Evolutionary conservation across 2,329 filamentous ascomycete genomes (phyloP).

Genomic region (Ophiocordyceps camponoti-floridani): DNA sequence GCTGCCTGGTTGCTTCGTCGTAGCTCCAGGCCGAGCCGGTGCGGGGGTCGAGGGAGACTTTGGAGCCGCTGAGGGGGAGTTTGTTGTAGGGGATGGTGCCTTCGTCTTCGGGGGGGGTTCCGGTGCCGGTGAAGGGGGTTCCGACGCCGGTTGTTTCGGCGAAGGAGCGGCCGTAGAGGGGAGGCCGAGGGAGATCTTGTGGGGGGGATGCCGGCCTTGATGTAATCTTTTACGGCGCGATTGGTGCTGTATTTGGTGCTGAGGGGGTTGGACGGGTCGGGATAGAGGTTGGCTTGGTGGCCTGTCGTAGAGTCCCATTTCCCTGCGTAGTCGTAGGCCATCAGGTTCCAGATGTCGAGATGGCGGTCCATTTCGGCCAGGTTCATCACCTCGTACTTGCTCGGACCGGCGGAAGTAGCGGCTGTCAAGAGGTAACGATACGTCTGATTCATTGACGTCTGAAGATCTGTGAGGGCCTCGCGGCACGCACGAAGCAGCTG

Average conservation of each 20-base stretch:
- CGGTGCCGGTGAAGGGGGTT: constrained; percentile 36
- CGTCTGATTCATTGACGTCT: constrained; percentile 17
- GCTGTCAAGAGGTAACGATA: constrained; percentile 34
- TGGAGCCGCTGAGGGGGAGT: constrained; percentile 44
- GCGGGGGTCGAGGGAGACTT: constrained; percentile 34
- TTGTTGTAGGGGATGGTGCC: constrained; percentile 60
- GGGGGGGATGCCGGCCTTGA: constrained; percentile 35
- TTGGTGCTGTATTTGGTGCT: constrained; percentile 54
- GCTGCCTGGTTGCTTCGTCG: constrained; percentile 34
- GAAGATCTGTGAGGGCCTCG: constrained; percentile 22
- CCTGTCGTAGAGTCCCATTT: constrained; percentile 44
- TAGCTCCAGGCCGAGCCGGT: constrained; percentile 61
- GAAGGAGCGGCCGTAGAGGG: constrained; percentile 66
- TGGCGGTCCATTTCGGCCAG: constrained; percentile 35
- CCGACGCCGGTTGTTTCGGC: constrained; percentile 49
- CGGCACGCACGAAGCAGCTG: constrained; percentile 24
- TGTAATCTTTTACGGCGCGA: constrained; percentile 35
- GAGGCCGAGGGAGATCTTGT: constrained; percentile 59
- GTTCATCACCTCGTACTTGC: constrained; percentile 31
- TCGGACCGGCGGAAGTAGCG: constrained; percentile 27
- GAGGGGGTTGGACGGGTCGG: constrained; percentile 27
- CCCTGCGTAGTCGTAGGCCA: constrained; percentile 57
- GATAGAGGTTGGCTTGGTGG: constrained; percentile 54
- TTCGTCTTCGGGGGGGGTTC: constrained; percentile 29
- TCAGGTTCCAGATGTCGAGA: constrained; percentile 41